Percentiles rank a stretch among this genome's conserved stretches.
Conservation (phyloP, 768 basidiomycete genomes). For the Tremella mesenterica region DNA sequence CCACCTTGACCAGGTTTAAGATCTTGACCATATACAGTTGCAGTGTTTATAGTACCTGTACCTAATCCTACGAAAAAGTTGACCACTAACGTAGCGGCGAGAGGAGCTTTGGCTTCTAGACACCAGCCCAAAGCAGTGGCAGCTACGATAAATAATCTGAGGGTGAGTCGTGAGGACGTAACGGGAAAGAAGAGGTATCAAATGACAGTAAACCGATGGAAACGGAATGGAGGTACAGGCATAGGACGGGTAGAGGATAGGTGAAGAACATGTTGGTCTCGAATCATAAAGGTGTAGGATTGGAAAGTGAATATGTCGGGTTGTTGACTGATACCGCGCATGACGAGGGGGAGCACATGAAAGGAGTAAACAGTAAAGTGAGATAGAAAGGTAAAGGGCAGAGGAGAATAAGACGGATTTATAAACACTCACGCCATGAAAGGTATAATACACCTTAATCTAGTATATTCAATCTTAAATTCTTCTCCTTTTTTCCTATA, state of each 20-base stretch:
- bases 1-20: constrained; percentile 41
- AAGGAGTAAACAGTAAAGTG: not conserved
- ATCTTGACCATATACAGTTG: constrained; percentile 41
- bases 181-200: not conserved
- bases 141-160: constrained; percentile 27
- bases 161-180: not conserved
- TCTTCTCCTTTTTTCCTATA: constrained; percentile 19
- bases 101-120: constrained; percentile 27
- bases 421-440: constrained; percentile 23
- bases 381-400: not conserved
- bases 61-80: constrained; percentile 42
- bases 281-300: too few relatives aligned
- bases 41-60: constrained; percentile 20
- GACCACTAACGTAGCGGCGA: constrained; percentile 39
- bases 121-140: constrained; percentile 42
- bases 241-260: too few relatives aligned
- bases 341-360: too few relatives aligned
- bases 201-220: too few relatives aligned
- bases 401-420: not conserved
- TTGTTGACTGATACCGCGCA: too few relatives aligned
- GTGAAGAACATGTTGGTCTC: too few relatives aligned
- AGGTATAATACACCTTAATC: constrained; percentile 22
- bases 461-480: constrained; percentile 16
- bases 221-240: too few relatives aligned
- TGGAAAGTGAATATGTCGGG: too few relatives aligned